Percentiles rank a stretch among this genome's conserved stretches.
Evolutionary conservation across 2,329 filamentous ascomycete genomes (phyloP).

Genomic region (Aspergillus ochraceus): DNA sequence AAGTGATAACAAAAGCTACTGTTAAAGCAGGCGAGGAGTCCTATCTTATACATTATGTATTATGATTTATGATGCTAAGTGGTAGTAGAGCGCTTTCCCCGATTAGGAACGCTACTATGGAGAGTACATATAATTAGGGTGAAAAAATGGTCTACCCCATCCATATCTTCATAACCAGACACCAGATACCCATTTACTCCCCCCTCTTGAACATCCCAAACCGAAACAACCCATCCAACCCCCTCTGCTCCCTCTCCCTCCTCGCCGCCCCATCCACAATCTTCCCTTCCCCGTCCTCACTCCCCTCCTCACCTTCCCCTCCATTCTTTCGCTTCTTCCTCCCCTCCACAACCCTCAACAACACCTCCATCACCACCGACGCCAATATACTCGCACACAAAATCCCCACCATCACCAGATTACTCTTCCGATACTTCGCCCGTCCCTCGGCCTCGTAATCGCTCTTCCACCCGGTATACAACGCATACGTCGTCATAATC

Average conservation of each 20-base stretch:
- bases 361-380: slow-evolving; percentile 62
- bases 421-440: slow-evolving; percentile 76
- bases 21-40: too few species aligned
- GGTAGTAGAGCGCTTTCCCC: too few species aligned
- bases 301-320: not conserved
- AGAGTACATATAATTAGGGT: too few species aligned
- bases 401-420: slow-evolving; percentile 85
- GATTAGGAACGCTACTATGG: too few species aligned
- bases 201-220: slow-evolving; percentile 8
- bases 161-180: too few species aligned
- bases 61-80: too few species aligned
- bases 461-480: slow-evolving; percentile 82
- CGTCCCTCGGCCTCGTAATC: slow-evolving; percentile 66
- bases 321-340: slow-evolving; percentile 11
- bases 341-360: slow-evolving; percentile 53
- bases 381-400: slow-evolving; percentile 74
- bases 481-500: slow-evolving; percentile 82
- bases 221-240: slow-evolving; percentile 34
- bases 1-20: too few species aligned
- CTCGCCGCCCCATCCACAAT: slow-evolving; percentile 36
- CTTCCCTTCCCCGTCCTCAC: slow-evolving; percentile 14
- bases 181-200: not conserved
- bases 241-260: slow-evolving; percentile 37
- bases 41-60: too few species aligned
- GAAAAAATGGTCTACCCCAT: too few species aligned